Percentiles rank a stretch among this genome's conserved stretches.
phyloP scores from a whole-genome alignment of 2,329 filamentous ascomycete genomes.

The Colletotrichum sp. region DNA sequence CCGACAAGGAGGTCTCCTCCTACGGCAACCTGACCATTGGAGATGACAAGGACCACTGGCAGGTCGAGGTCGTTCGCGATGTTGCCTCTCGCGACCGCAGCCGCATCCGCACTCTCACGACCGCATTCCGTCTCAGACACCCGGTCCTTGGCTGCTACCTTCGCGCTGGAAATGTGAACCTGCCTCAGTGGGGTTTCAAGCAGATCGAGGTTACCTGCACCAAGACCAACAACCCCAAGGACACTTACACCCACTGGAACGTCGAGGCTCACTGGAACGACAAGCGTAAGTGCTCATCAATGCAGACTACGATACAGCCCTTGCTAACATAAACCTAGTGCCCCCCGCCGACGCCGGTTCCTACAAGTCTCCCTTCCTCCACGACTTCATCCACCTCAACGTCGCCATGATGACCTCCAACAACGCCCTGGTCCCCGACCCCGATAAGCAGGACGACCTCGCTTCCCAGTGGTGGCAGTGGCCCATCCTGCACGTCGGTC shows the following conservation, averaged over 20 bases:
- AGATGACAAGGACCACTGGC: constrained; percentile 98
- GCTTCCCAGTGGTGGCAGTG: constrained; percentile 98
- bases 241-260: constrained; percentile 99
- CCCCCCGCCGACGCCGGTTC: constrained; percentile 87
- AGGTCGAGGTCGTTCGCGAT: constrained; percentile 88
- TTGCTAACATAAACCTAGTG: constrained; percentile 59
- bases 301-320: neutral
- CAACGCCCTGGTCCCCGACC: constrained; percentile 95
- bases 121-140: constrained; percentile 88
- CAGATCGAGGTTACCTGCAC: constrained; percentile 97
- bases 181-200: constrained; percentile 99
- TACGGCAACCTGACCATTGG: constrained; percentile 96
- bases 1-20: constrained; percentile 89
- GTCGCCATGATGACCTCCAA: constrained; percentile 99
- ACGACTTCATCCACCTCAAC: constrained; percentile 97
- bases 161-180: constrained; percentile 91
- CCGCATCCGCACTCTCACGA: constrained; percentile 89
- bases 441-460: constrained; percentile 98
- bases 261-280: constrained; percentile 95
- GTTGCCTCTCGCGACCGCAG: constrained; percentile 85
- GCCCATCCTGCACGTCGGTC: constrained; percentile 92
- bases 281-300: constrained; percentile 68
- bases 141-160: constrained; percentile 87
- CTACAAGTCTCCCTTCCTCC: constrained; percentile 96
- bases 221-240: constrained; percentile 89